A percentile compares a stretch with the other conserved stretches of the same genome.
These are phyloP conservation scores for Penstemon davidsonii DNA, from an alignment of 257 asterid species.

Conservation along the genomic window DNA sequence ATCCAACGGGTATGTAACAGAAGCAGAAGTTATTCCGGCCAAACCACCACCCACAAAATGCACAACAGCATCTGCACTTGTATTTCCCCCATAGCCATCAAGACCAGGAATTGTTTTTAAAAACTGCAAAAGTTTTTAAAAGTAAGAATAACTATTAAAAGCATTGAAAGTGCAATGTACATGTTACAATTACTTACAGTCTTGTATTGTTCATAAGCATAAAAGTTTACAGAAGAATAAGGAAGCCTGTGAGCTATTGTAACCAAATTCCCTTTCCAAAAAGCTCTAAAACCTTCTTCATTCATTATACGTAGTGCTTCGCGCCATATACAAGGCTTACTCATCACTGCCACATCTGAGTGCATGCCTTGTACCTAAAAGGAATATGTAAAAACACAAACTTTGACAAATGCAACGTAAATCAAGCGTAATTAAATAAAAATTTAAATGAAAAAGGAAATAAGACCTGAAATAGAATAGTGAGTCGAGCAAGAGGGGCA, in stretches of 20 bases:
- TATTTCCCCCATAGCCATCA: conserved; percentile 42
- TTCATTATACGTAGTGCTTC: conserved; percentile 70
- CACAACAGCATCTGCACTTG: conserved; percentile 52
- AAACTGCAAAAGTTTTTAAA: conserved; percentile 42
- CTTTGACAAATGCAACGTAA: not conserved
- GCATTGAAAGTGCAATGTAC: not conserved
- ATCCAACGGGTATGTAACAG: conserved; percentile 91
- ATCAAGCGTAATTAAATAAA: not conserved
- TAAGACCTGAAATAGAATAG: conserved; percentile 85
- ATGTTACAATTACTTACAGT: conserved; percentile 46
- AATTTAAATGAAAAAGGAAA: not conserved
- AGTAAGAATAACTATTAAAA: not conserved
- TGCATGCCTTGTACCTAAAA: conserved; percentile 94
- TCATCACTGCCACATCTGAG: conserved; percentile 72
- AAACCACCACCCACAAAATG: conserved; percentile 88
- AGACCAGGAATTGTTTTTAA: conserved; percentile 66
- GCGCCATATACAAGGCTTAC: conserved; percentile 70
- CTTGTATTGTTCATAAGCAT: conserved; percentile 79
- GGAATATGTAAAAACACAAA: not conserved
- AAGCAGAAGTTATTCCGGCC: conserved; percentile 89
- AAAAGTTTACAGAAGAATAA: conserved; percentile 78
- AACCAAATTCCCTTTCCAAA: conserved; percentile 96
- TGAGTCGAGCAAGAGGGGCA: conserved; percentile 91
- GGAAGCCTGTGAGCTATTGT: conserved; percentile 94
- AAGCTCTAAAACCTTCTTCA: conserved; percentile 94